A percentile compares a stretch with the other conserved stretches of the same genome.
phyloP scores from a whole-genome alignment of 768 basidiomycete species.

The Chalciporus sphaerocephalus region DNA sequence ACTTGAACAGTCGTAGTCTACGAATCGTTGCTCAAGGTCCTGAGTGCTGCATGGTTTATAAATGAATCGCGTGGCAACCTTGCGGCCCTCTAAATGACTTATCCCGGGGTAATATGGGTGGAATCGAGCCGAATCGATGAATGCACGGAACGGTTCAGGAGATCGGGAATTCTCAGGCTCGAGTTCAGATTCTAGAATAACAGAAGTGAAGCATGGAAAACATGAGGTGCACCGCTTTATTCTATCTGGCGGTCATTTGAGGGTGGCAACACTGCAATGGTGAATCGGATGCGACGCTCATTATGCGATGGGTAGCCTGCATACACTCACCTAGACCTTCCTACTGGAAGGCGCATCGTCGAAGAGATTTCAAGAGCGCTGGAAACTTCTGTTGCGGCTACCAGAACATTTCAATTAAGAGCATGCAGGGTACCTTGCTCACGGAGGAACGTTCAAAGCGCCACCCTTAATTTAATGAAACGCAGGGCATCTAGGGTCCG shows the following conservation, averaged over 20 bases:
- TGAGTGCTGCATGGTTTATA: conserved; percentile 23
- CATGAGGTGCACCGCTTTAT: conserved; percentile 28
- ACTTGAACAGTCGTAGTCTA: conserved; percentile 11
- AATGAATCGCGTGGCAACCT: conserved; percentile 26
- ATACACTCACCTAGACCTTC: conserved; percentile 13
- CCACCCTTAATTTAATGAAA: conserved; percentile 21
- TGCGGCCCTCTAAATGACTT: conserved; percentile 16
- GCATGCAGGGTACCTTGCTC: conserved; percentile 11
- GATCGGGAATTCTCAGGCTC: conserved; percentile 17
- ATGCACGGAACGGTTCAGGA: conserved; percentile 13
- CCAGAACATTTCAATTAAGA: conserved; percentile 6
- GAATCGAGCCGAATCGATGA: conserved; percentile 11
- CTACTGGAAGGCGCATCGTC: conserved; percentile 2
- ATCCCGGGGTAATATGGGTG: conserved; percentile 25
- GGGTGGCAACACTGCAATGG: conserved; percentile 6
- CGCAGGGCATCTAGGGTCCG: conserved; percentile 19
- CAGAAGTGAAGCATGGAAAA: conserved; percentile 26
- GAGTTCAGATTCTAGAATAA: conserved; percentile 23
- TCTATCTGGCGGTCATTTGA: conserved; percentile 14
- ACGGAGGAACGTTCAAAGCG: conserved; percentile 8
- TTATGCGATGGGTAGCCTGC: conserved; percentile 9
- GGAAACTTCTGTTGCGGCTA: conserved; percentile 6
- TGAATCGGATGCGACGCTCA: conserved; percentile 15
- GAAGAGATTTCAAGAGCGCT: conserved; percentile 12
- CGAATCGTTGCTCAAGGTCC: conserved; percentile 12